Base-by-base conservation (phyloP, 345 rosid genomes). In the Dipteronia dyeriana region DNA sequence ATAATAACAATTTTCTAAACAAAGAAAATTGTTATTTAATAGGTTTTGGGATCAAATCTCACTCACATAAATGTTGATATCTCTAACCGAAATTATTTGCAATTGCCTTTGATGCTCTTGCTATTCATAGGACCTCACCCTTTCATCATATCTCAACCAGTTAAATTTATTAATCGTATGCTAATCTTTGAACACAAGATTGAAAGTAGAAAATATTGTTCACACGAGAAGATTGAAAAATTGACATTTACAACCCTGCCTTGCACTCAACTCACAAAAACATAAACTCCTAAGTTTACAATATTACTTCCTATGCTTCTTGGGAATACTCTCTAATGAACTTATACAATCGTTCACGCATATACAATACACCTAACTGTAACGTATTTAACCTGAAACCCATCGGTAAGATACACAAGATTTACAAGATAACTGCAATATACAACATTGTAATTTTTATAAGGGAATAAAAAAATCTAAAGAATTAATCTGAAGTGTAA, bases 401-500 rank as follows among this genome's bases (percentile, higher is more conserved):
- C 8, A 41, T 41, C 2, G 2, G 53, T 29, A 66, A 79, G 9
- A 61, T 14, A 49, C 75, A 20, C 82, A 51, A 23, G 25, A 66
- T 67, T 65, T 81, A 65, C 69, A 75, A 57, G 29, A 49, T 39
- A 71, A 25, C 67, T 61, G 65, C 71, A 78, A 51, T 47, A 22
- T 76, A 83, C 80, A 77, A 23, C 67, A 66, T 57, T 2, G 11
- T 76, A 57, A 77, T 22, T 59, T 59, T 16, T 16, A 3, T 45
- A 59, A 59, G 26, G 25, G 41, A 72, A 29, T 3, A 4, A 63
- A n/a, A 66, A 66, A 75, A 78, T 69, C 41, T 57, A 77, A 64
- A 39, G 66, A 81, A 76, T 78, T 66, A 61, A 67, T 75, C 31
- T 68, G 2, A 16, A 9, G 26, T 53, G 43, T 38, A 14, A 17